Evolutionary conservation across 2,329 filamentous ascomycete genomes (phyloP), one percentile per base, ranked within the genome.

Genomic region (Colletotrichum liaoningense): DNA sequence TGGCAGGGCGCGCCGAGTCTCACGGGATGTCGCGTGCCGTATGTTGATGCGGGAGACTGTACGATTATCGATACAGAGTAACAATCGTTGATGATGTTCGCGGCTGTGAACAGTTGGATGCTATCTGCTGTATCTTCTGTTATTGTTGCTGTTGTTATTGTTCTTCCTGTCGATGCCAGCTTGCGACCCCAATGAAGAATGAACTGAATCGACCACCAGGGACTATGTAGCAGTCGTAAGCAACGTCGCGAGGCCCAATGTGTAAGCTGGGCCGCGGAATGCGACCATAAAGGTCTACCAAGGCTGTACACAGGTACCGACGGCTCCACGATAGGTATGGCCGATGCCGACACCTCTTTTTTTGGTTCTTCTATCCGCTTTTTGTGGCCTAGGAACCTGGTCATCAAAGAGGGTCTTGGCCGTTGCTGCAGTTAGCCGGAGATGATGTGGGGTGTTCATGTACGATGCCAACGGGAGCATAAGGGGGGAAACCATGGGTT

Each of bases 371-470:
- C 46, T 67, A 46, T 55, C 69, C 56, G 62, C 14, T 62, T 30
- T 46, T 38, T 63, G 28, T 26, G 33, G 63, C 52, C 62, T 22
- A 66, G 60, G 69, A 19, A 16, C 72, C 63, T 59, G 59, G 52
- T 68, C 38, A 49, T 22, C 52, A 63, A 72, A 65, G 71, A 73
- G 71, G 67, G 67, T 71, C 71, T 66, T 66, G 46, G 24, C 67
- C 60, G 56, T 66, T 73, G 46, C 66, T 62, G 60, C 71, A 66
- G 60, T 60, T 73, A 49, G 49, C 59, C 72, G 69, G 72, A 74
- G 72, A 74, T 74, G 68, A 74, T 74, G 71, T 67, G 69, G 68
- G 46, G 49, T 28, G 24, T 16, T 8, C n/a, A 30, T n/a, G 19
- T 28, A 42, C 28, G 58, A 62, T 55, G 28, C 49, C 56, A 57